Evolutionary conservation across 2,329 filamentous ascomycete genomes (phyloP).

Genomic region (Anthostomella pinea): DNA sequence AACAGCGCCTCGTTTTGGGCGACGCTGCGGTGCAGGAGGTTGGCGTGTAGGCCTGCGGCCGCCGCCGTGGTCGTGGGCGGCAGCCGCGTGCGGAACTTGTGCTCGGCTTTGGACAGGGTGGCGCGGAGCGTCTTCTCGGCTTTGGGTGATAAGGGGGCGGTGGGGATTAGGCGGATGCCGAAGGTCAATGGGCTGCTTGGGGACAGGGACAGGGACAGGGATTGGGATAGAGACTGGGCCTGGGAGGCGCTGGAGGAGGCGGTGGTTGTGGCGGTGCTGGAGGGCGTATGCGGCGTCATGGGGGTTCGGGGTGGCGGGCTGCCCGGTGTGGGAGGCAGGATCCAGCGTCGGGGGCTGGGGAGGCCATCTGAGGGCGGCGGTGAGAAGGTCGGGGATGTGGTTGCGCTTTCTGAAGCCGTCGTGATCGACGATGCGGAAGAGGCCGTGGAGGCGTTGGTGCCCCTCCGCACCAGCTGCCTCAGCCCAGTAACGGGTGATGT

Average conservation of each 20-base stretch:
- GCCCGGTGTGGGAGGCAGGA: slow-evolving; percentile 35
- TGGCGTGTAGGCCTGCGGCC: slow-evolving; percentile 44
- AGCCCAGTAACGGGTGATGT: slow-evolving; percentile 34
- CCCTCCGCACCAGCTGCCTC: slow-evolving; percentile 39
- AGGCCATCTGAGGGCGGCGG: slow-evolving; percentile 18
- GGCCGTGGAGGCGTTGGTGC: slow-evolving; percentile 32
- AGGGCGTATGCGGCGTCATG: slow-evolving; percentile 47
- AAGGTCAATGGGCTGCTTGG: slow-evolving; percentile 34
- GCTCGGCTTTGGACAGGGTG: slow-evolving; percentile 51
- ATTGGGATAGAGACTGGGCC: background rate
- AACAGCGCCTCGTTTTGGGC: slow-evolving; percentile 61
- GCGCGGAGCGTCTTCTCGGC: slow-evolving; percentile 47
- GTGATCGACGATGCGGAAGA: slow-evolving; percentile 17
- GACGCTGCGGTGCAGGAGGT: slow-evolving; percentile 55
- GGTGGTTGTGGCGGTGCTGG: slow-evolving; percentile 25
- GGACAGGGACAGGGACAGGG: background rate
- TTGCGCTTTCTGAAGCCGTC: slow-evolving; percentile 14
- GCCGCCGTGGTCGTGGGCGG: slow-evolving; percentile 42
- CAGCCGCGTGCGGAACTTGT: slow-evolving; percentile 43
- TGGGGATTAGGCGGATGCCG: slow-evolving; percentile 51
- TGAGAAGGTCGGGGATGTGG: slow-evolving; percentile 21
- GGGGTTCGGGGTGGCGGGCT: slow-evolving; percentile 41
- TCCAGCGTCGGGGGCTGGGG: slow-evolving; percentile 27
- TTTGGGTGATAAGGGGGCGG: slow-evolving; percentile 42
- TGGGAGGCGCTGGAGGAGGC: slow-evolving; percentile 12